A percentile compares a stretch with the other conserved stretches of the same genome.
These are phyloP conservation scores for Crucibulum laeve DNA, from an alignment of 768 basidiomycete genomes.

Conservation along the genomic window DNA sequence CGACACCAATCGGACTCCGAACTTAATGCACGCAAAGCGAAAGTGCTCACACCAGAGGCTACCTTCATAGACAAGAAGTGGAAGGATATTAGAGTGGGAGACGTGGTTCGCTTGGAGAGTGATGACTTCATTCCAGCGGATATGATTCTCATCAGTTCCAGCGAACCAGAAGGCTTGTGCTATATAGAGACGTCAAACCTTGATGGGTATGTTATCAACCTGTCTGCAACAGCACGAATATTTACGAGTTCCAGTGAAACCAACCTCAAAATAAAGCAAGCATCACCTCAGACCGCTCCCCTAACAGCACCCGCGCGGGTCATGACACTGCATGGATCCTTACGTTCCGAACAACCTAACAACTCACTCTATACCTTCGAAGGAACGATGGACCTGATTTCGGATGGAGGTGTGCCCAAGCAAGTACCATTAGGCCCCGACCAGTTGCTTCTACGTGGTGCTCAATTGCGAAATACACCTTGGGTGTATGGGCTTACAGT, in stretches of 20 bases:
- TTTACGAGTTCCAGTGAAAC: conserved; percentile 68
- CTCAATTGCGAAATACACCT: conserved; percentile 92
- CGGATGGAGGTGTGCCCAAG: conserved; percentile 55
- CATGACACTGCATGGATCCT: conserved; percentile 67
- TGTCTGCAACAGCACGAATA: neutral
- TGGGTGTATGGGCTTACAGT: conserved; percentile 95
- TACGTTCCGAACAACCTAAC: conserved; percentile 96
- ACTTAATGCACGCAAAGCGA: conserved; percentile 78
- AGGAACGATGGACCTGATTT: conserved; percentile 66
- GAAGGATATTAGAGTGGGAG: conserved; percentile 88
- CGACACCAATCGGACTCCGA: conserved; percentile 94
- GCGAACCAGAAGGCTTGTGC: conserved; percentile 95
- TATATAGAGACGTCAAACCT: conserved; percentile 98
- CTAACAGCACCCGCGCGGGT: conserved; percentile 79
- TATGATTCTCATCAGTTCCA: conserved; percentile 79
- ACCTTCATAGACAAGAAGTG: conserved; percentile 77
- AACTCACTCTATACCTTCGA: conserved; percentile 97
- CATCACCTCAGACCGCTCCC: conserved; percentile 72
- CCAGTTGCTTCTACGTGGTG: conserved; percentile 90
- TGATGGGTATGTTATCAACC: conserved; percentile 65
- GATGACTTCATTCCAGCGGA: conserved; percentile 97
- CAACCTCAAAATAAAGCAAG: conserved; percentile 98
- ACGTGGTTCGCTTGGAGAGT: conserved; percentile 85
- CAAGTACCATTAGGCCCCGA: conserved; percentile 93
- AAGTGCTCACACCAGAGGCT: conserved; percentile 62